Evolutionary conservation across 2,329 filamentous ascomycete genomes (phyloP).

Genomic region (Fusarium sp.): DNA sequence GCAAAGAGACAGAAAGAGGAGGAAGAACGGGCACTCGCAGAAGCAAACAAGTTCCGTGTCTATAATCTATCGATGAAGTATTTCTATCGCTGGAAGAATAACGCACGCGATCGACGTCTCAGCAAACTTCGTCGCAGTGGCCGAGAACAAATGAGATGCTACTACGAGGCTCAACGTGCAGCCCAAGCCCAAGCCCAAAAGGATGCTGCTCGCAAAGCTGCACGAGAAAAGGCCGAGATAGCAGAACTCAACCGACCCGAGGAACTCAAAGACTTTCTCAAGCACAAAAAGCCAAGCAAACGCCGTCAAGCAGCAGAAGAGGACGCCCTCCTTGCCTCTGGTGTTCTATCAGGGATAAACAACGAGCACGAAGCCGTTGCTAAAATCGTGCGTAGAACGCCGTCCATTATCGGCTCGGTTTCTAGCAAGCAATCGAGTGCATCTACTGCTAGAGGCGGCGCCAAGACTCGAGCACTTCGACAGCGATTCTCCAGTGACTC

Average conservation of each 20-base stretch:
- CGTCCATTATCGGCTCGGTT: slow-evolving; percentile 35
- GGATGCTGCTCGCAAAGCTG: slow-evolving; percentile 45
- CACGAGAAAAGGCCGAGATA: slow-evolving; percentile 40
- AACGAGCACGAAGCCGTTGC: slow-evolving; percentile 51
- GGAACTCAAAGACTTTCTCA: slow-evolving; percentile 48
- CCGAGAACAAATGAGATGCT: slow-evolving; percentile 60
- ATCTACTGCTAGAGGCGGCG: slow-evolving; percentile 40
- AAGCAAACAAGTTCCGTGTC: slow-evolving; percentile 58
- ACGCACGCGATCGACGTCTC: slow-evolving; percentile 58
- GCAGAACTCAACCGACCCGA: slow-evolving; percentile 47
- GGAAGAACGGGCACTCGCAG: slow-evolving; percentile 56
- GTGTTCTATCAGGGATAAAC: slow-evolving; percentile 53
- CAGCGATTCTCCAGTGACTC: slow-evolving; percentile 47
- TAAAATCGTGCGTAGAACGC: slow-evolving; percentile 48
- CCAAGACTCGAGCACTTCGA: slow-evolving; percentile 52
- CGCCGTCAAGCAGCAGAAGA: slow-evolving; percentile 48
- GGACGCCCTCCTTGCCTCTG: slow-evolving; percentile 53
- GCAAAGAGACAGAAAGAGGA: slow-evolving; percentile 57
- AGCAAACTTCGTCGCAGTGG: slow-evolving; percentile 61
- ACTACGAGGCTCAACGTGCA: slow-evolving; percentile 52
- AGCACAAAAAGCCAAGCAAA: slow-evolving; percentile 45
- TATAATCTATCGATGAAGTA: slow-evolving; percentile 63
- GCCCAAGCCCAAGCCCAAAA: slow-evolving; percentile 49
- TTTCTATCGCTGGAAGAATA: slow-evolving; percentile 65
- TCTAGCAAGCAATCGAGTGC: slow-evolving; percentile 35